Percentiles rank a stretch among this genome's conserved stretches.
These are phyloP conservation scores for Phascolomyces articulosus DNA, from an alignment of 371 early-diverging fungal species.

Conservation along the genomic window DNA sequence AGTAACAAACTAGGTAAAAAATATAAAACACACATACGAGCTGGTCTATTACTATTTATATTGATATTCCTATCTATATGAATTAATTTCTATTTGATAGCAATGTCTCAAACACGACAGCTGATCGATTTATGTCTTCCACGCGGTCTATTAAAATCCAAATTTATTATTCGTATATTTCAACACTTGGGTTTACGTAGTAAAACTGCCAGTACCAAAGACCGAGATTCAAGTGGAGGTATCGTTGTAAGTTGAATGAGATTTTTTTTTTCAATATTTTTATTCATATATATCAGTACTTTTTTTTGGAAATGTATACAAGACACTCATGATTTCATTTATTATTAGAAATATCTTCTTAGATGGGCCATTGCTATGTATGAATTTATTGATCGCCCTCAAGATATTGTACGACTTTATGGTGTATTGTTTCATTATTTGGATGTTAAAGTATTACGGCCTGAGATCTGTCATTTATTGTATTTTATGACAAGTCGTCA, in stretches of 20 bases:
- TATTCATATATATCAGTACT: too few relatives aligned
- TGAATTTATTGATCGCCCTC: conserved; percentile 44
- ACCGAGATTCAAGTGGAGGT: too few relatives aligned
- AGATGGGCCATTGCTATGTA: conserved; percentile 55
- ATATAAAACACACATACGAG: not conserved
- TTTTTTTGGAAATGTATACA: too few relatives aligned
- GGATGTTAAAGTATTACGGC: conserved; percentile 35
- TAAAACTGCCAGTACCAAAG: conserved; percentile 9
- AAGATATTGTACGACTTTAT: conserved; percentile 44
- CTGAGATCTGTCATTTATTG: conserved; percentile 53
- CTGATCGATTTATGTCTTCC: conserved; percentile 48
- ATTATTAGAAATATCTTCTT: conserved; percentile 33
- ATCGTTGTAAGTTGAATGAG: too few relatives aligned
- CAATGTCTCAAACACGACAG: not conserved
- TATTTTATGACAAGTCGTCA: conserved; percentile 53
- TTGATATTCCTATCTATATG: too few relatives aligned
- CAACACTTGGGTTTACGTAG: conserved; percentile 35
- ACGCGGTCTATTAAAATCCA: conserved; percentile 42
- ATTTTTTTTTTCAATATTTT: too few relatives aligned
- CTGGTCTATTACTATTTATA: not conserved
- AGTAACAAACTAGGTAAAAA: conserved; percentile 19
- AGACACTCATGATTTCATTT: too few relatives aligned
- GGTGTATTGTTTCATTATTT: conserved; percentile 53
- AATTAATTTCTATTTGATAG: too few relatives aligned
- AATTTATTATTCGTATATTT: conserved; percentile 40